Evolutionary conservation across 805 yeast genomes (phyloP).

Genomic region (Saturnispora serradocipensis): DNA sequence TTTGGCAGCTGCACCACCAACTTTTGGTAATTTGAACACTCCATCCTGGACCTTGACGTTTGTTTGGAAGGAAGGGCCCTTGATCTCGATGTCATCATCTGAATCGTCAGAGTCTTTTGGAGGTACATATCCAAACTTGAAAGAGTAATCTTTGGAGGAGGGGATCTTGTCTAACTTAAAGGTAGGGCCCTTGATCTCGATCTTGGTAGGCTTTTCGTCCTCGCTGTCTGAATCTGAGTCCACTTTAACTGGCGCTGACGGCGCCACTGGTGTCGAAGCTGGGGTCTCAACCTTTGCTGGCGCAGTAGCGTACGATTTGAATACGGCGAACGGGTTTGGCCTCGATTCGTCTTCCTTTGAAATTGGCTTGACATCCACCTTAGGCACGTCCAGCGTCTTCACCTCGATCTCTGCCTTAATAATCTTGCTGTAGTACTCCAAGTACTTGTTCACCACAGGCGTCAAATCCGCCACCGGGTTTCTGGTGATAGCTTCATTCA

Average conservation of each 20-base stretch:
- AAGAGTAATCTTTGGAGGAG: slow-evolving; percentile 40
- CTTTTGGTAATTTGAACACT: slow-evolving; percentile 22
- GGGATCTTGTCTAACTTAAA: slow-evolving; percentile 44
- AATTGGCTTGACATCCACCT: slow-evolving; percentile 16
- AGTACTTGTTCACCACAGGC: slow-evolving; percentile 49
- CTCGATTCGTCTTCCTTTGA: slow-evolving; percentile 7
- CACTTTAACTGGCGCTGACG: slow-evolving; percentile 5
- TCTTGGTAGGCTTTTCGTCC: slow-evolving; percentile 34
- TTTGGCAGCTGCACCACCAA: slow-evolving; percentile 7
- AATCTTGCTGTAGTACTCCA: slow-evolving; percentile 38
- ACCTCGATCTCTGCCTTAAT: slow-evolving; percentile 21
- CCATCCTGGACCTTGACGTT: slow-evolving; percentile 26
- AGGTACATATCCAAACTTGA: slow-evolving; percentile 34
- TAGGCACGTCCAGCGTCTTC: slow-evolving; percentile 18
- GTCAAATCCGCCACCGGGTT: slow-evolving; percentile 49
- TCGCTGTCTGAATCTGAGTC: slow-evolving; percentile 19
- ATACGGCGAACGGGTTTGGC: slow-evolving; percentile 13
- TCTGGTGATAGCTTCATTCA: slow-evolving; percentile 32
- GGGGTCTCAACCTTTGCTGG: slow-evolving; percentile 1
- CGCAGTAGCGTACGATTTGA: slow-evolving; percentile 2
- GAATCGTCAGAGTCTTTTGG: slow-evolving; percentile 34
- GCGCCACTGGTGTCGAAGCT: not conserved
- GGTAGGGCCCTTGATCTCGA: slow-evolving; percentile 63
- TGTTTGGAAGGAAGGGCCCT: slow-evolving; percentile 62
- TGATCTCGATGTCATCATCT: slow-evolving; percentile 55